These are phyloP conservation scores for Alternaria dauci DNA, from an alignment of 2,329 filamentous ascomycete species.

Conservation along the genomic window DNA sequence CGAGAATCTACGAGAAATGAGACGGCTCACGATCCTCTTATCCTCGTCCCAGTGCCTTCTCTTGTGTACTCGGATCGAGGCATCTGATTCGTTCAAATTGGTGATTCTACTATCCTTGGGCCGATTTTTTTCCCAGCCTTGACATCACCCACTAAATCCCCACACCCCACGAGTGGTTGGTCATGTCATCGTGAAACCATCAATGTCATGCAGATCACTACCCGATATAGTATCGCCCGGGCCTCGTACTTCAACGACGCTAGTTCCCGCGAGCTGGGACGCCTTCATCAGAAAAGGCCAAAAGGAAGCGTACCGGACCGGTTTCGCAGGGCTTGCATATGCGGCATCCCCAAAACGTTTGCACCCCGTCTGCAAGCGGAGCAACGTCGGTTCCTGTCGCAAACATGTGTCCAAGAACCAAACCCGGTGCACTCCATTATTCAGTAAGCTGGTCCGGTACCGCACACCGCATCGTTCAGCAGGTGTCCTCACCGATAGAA, in stretches of 20 bases:
- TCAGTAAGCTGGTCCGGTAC: slow-evolving; percentile 7
- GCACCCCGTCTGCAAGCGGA: not conserved
- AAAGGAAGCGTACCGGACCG: slow-evolving; percentile 6
- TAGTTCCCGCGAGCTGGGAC: slow-evolving; percentile 9
- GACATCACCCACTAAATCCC: slow-evolving; percentile 12
- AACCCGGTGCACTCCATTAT: not conserved
- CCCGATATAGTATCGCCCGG: slow-evolving; percentile 17
- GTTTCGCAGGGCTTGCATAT: slow-evolving; percentile 4
- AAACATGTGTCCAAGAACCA: not conserved
- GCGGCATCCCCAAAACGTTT: not conserved
- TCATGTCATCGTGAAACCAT: slow-evolving; percentile 6
- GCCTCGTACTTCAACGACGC: slow-evolving; percentile 11
- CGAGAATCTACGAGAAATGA: slow-evolving; percentile 20
- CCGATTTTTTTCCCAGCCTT: slow-evolving; percentile 5
- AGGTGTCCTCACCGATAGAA: not conserved
- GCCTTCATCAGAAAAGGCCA: not conserved
- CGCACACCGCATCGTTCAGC: slow-evolving; percentile 8
- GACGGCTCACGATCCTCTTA: slow-evolving; percentile 10
- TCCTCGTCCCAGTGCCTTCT: not conserved
- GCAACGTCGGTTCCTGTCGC: not conserved
- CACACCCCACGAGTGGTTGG: slow-evolving; percentile 19
- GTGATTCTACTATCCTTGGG: not conserved
- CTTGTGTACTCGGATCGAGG: slow-evolving; percentile 2
- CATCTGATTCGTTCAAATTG: not conserved
- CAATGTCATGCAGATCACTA: slow-evolving; percentile 21